Conservation (phyloP, 1,284 basidiomycete genomes). For the Schizophyllum commune region DNA sequence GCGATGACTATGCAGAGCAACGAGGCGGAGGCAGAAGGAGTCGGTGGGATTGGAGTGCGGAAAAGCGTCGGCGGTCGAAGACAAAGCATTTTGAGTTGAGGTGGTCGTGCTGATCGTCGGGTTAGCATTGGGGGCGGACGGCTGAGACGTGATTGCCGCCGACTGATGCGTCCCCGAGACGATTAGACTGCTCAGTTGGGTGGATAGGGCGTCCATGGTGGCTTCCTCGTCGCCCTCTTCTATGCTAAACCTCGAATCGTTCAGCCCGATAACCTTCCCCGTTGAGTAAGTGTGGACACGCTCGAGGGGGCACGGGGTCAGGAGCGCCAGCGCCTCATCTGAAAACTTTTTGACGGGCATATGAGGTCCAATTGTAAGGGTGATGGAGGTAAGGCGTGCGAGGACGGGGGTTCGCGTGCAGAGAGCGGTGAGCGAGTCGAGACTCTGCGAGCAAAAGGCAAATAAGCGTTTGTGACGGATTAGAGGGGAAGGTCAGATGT, state of each 20-base stretch:
- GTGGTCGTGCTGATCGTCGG: neutral
- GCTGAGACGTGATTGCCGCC: no score
- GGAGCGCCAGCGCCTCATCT: constrained; percentile 32
- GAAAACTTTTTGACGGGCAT: constrained; percentile 33
- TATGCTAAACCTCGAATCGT: no score
- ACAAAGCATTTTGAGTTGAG: constrained; percentile 20
- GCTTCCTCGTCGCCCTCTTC: no score
- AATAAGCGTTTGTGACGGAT: neutral
- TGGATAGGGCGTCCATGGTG: no score
- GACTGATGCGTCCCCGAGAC: no score
- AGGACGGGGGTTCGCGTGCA: constrained; percentile 31
- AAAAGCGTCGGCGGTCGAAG: constrained; percentile 20
- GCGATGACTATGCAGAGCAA: constrained; percentile 38
- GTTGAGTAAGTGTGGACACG: constrained; percentile 57
- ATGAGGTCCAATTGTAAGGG: constrained; percentile 43
- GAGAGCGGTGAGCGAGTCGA: constrained; percentile 34
- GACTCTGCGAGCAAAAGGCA: constrained; percentile 31
- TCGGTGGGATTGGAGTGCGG: constrained; percentile 22
- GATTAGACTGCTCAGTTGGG: no score
- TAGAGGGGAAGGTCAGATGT: neutral
- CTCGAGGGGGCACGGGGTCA: constrained; percentile 42
- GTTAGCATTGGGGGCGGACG: neutral
- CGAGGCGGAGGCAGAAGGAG: constrained; percentile 42
- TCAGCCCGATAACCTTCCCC: neutral
- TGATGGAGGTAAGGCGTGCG: constrained; percentile 42